phyloP scores from a whole-genome alignment of 768 basidiomycete genomes.

The Podaxis sp. region DNA sequence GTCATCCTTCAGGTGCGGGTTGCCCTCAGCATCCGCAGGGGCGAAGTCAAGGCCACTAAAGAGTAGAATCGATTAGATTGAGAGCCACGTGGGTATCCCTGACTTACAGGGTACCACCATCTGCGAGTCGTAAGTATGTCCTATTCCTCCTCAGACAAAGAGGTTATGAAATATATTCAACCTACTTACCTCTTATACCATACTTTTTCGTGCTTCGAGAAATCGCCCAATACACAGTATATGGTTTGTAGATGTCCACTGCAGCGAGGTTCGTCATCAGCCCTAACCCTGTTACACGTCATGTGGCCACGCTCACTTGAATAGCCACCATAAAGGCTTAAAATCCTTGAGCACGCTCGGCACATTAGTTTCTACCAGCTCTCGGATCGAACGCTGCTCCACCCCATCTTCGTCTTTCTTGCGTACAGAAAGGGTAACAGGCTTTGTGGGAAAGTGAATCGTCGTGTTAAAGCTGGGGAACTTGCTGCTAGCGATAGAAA shows the following conservation, averaged over 20 bases:
- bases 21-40: slow-evolving; percentile 38
- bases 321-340: slow-evolving; percentile 49
- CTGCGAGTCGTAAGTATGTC: slow-evolving; percentile 49
- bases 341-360: slow-evolving; percentile 43
- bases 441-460: slow-evolving; percentile 41
- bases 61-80: slow-evolving; percentile 8
- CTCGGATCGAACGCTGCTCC: slow-evolving; percentile 38
- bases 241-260: slow-evolving; percentile 68
- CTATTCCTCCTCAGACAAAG: slow-evolving; percentile 22
- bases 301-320: slow-evolving; percentile 33
- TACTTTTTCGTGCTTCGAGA: slow-evolving; percentile 54
- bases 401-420: slow-evolving; percentile 27
- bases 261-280: neutral
- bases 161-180: neutral
- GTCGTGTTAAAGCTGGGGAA: slow-evolving; percentile 25
- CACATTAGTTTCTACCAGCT: slow-evolving; percentile 41
- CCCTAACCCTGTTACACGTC: neutral
- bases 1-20: slow-evolving; percentile 31
- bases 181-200: slow-evolving; percentile 51
- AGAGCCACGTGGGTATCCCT: neutral
- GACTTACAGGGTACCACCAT: slow-evolving; percentile 67
- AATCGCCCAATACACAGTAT: slow-evolving; percentile 60
- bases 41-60: slow-evolving; percentile 68
- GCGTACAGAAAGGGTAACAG: slow-evolving; percentile 34
- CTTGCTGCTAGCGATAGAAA: slow-evolving; percentile 27